Conservation (phyloP, 2,329 filamentous ascomycete species). For the Apiospora kogelbergensis region DNA sequence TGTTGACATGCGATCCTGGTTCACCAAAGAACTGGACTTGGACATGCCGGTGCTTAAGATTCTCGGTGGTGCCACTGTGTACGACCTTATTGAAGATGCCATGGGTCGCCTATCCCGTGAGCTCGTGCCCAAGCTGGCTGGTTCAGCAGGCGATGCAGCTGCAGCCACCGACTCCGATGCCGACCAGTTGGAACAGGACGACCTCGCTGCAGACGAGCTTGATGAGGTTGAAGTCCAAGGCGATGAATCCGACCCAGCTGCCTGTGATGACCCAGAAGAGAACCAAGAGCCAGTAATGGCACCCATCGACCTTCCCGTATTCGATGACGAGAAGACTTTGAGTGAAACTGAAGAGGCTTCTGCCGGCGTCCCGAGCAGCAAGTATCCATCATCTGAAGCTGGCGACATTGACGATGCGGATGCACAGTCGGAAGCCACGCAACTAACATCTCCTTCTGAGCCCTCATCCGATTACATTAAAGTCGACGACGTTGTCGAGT, state of each 20-base stretch:
- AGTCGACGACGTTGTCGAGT: background rate
- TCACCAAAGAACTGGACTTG: conserved; percentile 42
- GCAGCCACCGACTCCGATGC: background rate
- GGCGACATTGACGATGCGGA: background rate
- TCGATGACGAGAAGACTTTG: background rate
- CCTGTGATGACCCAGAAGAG: background rate
- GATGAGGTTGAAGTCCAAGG: background rate
- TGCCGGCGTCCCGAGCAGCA: background rate
- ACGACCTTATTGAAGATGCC: background rate
- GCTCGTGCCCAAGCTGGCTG: background rate
- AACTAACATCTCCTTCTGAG: background rate
- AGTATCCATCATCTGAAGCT: background rate
- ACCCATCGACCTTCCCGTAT: background rate
- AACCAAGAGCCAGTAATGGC: background rate
- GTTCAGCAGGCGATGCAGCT: background rate
- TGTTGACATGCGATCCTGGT: conserved; percentile 46
- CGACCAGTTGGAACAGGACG: background rate
- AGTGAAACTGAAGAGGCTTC: background rate
- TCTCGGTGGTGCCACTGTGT: background rate
- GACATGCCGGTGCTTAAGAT: conserved; percentile 47
- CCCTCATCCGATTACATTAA: background rate
- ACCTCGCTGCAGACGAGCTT: background rate
- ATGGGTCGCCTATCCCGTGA: background rate
- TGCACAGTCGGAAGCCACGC: background rate
- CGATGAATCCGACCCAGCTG: background rate